phyloP scores from a whole-genome alignment of 345 rosid species.

The Eucalyptus curtisii region DNA sequence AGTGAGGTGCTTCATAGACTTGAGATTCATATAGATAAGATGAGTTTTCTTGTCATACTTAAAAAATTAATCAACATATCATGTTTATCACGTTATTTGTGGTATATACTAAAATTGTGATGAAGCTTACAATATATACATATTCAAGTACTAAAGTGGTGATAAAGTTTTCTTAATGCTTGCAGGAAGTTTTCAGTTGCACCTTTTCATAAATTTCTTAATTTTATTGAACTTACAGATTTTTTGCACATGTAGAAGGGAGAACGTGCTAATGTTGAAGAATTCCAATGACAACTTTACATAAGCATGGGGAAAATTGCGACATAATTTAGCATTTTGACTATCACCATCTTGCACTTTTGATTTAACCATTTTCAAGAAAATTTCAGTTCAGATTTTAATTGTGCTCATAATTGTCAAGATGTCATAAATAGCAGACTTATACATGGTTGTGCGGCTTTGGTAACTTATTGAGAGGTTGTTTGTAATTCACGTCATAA shows the following conservation, averaged over 20 bases:
- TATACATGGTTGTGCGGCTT: neutral
- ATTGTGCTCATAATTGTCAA: neutral
- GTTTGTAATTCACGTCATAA: neutral
- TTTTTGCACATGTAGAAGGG: neutral
- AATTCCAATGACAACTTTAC: neutral
- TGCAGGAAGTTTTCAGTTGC: neutral
- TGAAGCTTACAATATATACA: neutral
- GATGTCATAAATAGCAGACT: neutral
- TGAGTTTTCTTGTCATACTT: neutral
- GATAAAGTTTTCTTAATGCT: neutral
- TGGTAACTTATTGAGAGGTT: neutral
- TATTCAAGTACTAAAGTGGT: neutral
- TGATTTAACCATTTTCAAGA: neutral
- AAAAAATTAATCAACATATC: neutral
- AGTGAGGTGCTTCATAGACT: neutral
- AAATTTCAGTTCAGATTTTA: neutral
- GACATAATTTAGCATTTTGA: neutral
- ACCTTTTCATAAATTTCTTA: neutral
- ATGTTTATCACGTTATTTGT: neutral
- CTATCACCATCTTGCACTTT: neutral
- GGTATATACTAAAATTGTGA: neutral
- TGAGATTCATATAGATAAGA: neutral
- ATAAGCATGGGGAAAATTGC: neutral
- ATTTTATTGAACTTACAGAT: neutral
- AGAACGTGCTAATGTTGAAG: neutral